These are phyloP conservation scores for Penicillium sp. DNA, from an alignment of 2,329 filamentous ascomycete genomes.

Conservation along the genomic window DNA sequence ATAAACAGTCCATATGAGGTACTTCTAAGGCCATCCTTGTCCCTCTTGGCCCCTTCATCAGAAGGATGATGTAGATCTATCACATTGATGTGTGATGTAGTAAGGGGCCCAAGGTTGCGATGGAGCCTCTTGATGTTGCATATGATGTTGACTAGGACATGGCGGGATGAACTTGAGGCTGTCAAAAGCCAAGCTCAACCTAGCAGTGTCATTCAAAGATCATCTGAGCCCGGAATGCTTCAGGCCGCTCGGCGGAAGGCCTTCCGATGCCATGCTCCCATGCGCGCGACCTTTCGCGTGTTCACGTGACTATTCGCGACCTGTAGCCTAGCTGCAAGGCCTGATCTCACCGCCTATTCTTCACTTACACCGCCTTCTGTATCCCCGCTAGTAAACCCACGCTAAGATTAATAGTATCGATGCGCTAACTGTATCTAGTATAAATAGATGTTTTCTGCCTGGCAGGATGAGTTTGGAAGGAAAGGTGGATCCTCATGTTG, in stretches of 20 bases:
- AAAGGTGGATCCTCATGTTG: conserved; percentile 4
- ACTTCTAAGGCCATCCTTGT: neutral
- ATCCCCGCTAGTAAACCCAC: conserved; percentile 2
- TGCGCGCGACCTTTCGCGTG: conserved; percentile 12
- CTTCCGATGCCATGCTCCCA: conserved; percentile 8
- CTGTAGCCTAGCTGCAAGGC: conserved; percentile 11
- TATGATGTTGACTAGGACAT: neutral
- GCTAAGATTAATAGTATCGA: neutral
- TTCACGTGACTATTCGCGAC: conserved; percentile 25
- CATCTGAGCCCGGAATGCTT: conserved; percentile 23
- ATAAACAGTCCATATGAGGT: neutral
- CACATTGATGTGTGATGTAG: conserved; percentile 2
- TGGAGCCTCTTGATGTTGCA: neutral
- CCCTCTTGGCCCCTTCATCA: neutral
- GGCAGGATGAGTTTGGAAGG: neutral
- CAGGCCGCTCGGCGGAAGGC: conserved; percentile 7
- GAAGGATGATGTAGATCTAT: neutral
- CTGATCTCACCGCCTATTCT: conserved; percentile 10
- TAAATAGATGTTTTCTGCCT: conserved; percentile 3
- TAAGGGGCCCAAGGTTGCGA: conserved; percentile 2
- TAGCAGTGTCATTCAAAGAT: neutral
- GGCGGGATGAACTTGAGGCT: neutral
- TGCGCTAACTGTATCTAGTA: neutral
- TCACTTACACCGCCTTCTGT: conserved; percentile 20
- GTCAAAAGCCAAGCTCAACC: neutral